Percentiles rank a stretch among this genome's conserved stretches.
Evolutionary conservation across 495 filamentous ascomycete species (phyloP).

Genomic region (Penicillium pancosmium): DNA sequence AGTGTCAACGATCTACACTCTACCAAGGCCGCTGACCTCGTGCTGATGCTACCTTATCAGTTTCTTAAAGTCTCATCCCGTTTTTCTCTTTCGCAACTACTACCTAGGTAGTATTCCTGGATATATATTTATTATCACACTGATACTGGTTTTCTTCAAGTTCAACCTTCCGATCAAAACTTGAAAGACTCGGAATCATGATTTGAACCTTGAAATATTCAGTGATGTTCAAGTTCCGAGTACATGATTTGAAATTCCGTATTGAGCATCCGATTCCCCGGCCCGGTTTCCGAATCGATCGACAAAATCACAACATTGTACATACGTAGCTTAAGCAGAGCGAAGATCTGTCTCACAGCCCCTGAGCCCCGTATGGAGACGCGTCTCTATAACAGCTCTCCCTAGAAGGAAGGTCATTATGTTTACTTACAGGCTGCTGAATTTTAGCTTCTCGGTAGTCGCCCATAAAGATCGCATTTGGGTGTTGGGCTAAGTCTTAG

Average conservation of each 20-base stretch:
- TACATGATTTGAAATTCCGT: not conserved
- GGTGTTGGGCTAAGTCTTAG: constrained; percentile 10
- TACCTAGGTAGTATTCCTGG: no score
- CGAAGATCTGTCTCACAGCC: constrained; percentile 26
- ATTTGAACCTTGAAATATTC: not conserved
- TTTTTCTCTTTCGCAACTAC: no score
- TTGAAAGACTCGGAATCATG: not conserved
- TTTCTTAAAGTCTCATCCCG: no score
- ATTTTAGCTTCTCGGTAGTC: constrained; percentile 14
- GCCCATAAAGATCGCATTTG: not conserved
- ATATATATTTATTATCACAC: no score
- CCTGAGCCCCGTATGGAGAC: constrained; percentile 15
- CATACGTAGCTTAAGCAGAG: not conserved
- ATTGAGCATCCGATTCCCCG: not conserved
- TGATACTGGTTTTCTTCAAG: no score
- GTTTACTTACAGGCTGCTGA: constrained; percentile 7
- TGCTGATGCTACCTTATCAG: constrained; percentile 2
- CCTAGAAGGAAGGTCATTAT: constrained; percentile 23
- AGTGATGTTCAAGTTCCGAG: no score
- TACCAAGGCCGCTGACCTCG: not conserved
- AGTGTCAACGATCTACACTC: not conserved
- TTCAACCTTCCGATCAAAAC: not conserved
- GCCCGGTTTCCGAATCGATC: constrained; percentile 13
- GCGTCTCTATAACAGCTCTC: not conserved
- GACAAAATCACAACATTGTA: constrained; percentile 1